Base-by-base conservation (phyloP, 2,329 filamentous ascomycete species). In the Orbilia oligospora region DNA sequence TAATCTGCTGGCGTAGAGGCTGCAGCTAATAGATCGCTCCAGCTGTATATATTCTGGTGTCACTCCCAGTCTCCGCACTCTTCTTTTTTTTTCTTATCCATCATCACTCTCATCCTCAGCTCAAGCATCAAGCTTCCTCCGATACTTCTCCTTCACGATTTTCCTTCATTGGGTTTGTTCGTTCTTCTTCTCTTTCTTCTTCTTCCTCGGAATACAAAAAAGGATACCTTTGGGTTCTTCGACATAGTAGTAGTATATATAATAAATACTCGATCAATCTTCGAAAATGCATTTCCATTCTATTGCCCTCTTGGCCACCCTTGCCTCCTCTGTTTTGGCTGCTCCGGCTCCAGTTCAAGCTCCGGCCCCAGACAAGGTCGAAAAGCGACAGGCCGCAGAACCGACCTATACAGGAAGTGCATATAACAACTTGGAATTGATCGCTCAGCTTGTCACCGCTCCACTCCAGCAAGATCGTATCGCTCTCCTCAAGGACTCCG, bases 401-500 rank as follows among this genome's bases (percentile, higher is more conserved):
- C 73, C 73, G 27, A 77, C 73, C 49, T 77, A 77, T 36, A 68
- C 38, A 20, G 72, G 72, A 61, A 68, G 67, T 24, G 73, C 73
- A 46, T 77, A 77, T 48, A 58, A 49, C 41, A 66, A 77, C 49
- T 56, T 77, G 66, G 73, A 77, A 5, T 69, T 77, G 61, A 77
- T 77, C 18, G 73, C 61, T 20, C n/a, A 51, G 51, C 68, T 77
- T 67, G 20, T 77, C 61, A 71, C 67, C 49, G 67, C 67, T 33
- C 73, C 73, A 3, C 67, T 77, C 20, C 73, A 77, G 46, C 27
- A 24, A 14, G 73, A 77, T 56, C 73, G 73, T 27, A 68, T 77
- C 49, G 73, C 73, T 18, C 56, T 77, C 20, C 84, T 84, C 16
- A 82, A 86, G 10, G 83, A 87, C 80, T 72, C 83, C 2, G 83